Base-by-base conservation (phyloP, 164 flowering plant species). In the Stephania yunnanensis region DNA sequence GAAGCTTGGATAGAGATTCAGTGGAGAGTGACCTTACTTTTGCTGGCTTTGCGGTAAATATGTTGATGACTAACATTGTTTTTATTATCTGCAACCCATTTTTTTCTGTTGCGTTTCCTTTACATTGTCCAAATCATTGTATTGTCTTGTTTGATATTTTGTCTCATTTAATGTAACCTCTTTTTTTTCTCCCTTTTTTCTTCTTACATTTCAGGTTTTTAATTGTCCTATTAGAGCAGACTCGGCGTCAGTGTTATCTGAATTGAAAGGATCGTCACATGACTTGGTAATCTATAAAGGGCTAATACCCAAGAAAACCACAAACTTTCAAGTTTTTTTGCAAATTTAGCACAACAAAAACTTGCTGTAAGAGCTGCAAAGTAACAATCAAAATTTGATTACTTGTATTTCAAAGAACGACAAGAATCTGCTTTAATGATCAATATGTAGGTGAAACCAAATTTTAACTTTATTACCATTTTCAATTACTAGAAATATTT, bases 41-140 rank as follows among this genome's bases (percentile, higher is more conserved):
- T 90, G 97, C 94, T 80, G 99, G 99, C 73, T 95, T 95, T 87
- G 98, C 90, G 76, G 99, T 95, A 86, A 85, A 50, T 7, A 20
- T 11, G 7, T 30, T 13, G 36, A 4, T 46, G 10, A 7, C 10
- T 36, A 44, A 68, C 10, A 69, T 15, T n/a, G 11, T 7, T 69
- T 69, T 1, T 69, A 45, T 36, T 69, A 36, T 36, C 46, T 46
- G 42, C n/a, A 36, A 12, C 44, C 29, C 5, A 19, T 69, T 19
- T 69, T 44, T 20, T 68, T 68, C n/a, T 68, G 46, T 13, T 68
- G 48, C 36, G n/a, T 69, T 36, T 70, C 44, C 4, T 11, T 69
- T 6, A 13, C n/a, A 11, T 10, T 50, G 55, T 9, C 15, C 55
- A 50, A 9, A 50, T 50, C 1, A 15, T 50, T 50, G 0, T 50